phyloP scores from a whole-genome alignment of 106 monocot species.

The Dendrobium chrysotoxum region DNA sequence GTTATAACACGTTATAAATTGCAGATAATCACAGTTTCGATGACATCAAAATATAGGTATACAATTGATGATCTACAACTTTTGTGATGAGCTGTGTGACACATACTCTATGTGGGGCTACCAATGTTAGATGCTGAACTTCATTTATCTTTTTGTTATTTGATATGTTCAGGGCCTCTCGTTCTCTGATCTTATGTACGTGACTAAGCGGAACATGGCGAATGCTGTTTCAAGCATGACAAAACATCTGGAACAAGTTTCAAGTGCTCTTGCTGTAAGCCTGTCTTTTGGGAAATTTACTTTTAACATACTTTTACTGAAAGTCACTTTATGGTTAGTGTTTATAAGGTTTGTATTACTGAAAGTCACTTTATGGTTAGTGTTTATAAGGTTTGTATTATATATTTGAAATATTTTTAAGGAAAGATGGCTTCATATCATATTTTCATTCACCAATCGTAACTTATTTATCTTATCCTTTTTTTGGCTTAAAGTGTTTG shows the following conservation, averaged over 20 bases:
- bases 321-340: not conserved
- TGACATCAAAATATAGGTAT: no score
- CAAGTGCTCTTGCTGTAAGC: conserved; percentile 81
- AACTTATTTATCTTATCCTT: not conserved
- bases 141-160: conserved; percentile 3
- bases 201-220: conserved; percentile 88
- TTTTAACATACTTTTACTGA: not conserved
- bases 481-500: not conserved
- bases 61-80: not conserved
- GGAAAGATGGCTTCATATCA: not conserved
- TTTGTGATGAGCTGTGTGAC: not conserved
- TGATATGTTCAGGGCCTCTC: conserved; percentile 51
- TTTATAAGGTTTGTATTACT: not conserved
- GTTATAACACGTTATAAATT: no score
- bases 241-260: conserved; percentile 83
- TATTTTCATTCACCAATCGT: not conserved
- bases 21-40: no score
- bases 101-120: not conserved
- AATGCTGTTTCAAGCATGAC: conserved; percentile 93
- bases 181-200: conserved; percentile 88
- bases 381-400: not conserved
- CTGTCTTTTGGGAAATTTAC: not conserved
- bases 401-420: not conserved
- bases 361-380: not conserved
- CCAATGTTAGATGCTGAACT: not conserved